These are phyloP conservation scores for Fraxinus velutina DNA, from an alignment of 305 asterid genomes.

Conservation along the genomic window DNA sequence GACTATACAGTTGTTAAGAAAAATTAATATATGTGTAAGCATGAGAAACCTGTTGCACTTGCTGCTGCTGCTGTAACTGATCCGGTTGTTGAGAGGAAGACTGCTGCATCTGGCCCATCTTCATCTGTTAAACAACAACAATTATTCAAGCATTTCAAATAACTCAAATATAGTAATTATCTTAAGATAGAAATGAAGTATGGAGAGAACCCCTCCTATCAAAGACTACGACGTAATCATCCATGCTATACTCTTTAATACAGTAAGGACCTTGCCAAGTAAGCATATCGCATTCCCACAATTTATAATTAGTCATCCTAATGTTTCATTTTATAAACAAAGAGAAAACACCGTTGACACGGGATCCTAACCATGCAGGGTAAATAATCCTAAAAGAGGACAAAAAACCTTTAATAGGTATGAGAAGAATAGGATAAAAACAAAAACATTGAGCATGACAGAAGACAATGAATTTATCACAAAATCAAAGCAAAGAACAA, in stretches of 20 bases:
- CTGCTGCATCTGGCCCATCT: conserved; percentile 82
- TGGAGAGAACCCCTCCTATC: not conserved
- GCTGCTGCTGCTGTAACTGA: conserved; percentile 80
- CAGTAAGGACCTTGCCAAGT: not conserved
- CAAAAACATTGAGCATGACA: not conserved
- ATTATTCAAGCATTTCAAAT: not conserved
- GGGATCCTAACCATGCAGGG: not conserved
- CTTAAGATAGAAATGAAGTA: not conserved
- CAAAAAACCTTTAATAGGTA: not conserved
- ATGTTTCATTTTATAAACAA: not conserved
- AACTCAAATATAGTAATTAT: not conserved
- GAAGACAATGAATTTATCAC: not conserved
- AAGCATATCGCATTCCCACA: not conserved
- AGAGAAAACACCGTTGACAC: not conserved
- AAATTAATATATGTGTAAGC: conserved; percentile 11
- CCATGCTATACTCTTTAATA: not conserved
- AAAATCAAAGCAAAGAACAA: not conserved
- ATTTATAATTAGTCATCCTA: conserved; percentile 1
- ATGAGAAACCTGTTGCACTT: conserved; percentile 67
- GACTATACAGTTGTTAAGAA: not conserved
- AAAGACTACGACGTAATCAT: not conserved
- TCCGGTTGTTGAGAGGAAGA: conserved; percentile 88
- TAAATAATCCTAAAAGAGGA: not conserved
- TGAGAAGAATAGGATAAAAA: not conserved
- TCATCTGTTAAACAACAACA: conserved; percentile 51